Base-by-base conservation (phyloP, 2,329 filamentous ascomycete species). In the Xylaria sp. region DNA sequence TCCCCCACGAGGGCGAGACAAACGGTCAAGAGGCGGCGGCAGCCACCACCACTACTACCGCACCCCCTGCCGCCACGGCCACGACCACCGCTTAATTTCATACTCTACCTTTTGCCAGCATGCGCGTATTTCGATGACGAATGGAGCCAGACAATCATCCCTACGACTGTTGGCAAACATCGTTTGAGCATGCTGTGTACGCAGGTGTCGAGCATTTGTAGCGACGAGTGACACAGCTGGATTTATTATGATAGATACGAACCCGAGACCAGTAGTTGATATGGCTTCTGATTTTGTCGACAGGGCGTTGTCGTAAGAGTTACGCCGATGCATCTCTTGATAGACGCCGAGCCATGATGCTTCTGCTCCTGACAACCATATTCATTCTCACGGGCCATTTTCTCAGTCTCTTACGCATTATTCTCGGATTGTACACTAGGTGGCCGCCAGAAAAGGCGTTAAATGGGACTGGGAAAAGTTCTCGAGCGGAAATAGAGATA, bases 1-100 rank as follows among this genome's bases (percentile, higher is more conserved):
- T 80, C 66, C 78, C 78, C 60, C 75, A 78, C 53, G 80, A 82
- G 71, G 70, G 72, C 65, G 78, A 80, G 59, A 63, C 66, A 69
- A 79, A 80, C 69, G 79, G 76, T 63, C 79, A 83, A 60, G 70
- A 73, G 67, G 71, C 67, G 58, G 69, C 68, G 65, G 74, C 76
- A 62, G 65, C 73, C 31, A 69, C 71, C 52, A 70, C 77, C 57
- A 75, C 31, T 35, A 70, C 71, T 53, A 70, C 77, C 57, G 76
- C 31, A 7, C 31, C 31, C 13, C 31, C 31, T 35, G 70, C 67
- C 56, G 69, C 67, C 65, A 74, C 76, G 61, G 65, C 73, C 29
- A 70, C 71, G 49, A 70, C 77, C 58, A 76, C 76, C 63, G 69
- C 67, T 60, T 58, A 62, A 66, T 55, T 51, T 56, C 37, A 49